Evolutionary conservation across 805 yeast genomes (phyloP).

Genomic region (Saccharomyces paradoxus): DNA sequence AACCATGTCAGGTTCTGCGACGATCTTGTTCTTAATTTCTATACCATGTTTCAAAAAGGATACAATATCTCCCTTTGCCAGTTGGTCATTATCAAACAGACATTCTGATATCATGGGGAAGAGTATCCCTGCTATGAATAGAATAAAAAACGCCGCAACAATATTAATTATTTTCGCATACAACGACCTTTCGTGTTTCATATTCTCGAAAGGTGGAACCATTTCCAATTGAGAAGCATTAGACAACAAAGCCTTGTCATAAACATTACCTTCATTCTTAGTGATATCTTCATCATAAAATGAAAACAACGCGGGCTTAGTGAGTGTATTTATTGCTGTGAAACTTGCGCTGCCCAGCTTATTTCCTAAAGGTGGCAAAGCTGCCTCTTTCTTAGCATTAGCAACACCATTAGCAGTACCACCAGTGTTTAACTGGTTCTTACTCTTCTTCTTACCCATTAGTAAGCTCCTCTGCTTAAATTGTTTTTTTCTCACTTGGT

Average conservation of each 20-base stretch:
- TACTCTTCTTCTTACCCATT: neutral
- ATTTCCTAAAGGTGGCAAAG: neutral
- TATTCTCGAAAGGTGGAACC: neutral
- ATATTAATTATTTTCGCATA: constrained; percentile 7
- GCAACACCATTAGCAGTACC: constrained; percentile 1
- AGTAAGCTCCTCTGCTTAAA: neutral
- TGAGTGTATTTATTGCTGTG: constrained; percentile 35
- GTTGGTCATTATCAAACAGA: constrained; percentile 35
- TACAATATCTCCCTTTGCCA: neutral
- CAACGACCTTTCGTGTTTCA: constrained; percentile 1
- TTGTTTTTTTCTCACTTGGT: neutral
- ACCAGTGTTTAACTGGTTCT: neutral
- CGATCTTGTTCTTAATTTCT: neutral
- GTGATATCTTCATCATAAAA: constrained; percentile 37
- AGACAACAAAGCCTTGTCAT: constrained; percentile 1
- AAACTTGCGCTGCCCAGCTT: constrained; percentile 16
- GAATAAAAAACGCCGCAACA: constrained; percentile 13
- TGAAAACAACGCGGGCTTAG: constrained; percentile 42
- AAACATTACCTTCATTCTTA: constrained; percentile 20
- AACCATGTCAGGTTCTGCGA: constrained; percentile 4
- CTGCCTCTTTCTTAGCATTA: neutral
- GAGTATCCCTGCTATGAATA: constrained; percentile 41
- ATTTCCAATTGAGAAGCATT: neutral
- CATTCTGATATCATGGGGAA: constrained; percentile 46
- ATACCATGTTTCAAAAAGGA: neutral